Base-by-base conservation (phyloP, 2,329 filamentous ascomycete species). In the Neurospora crassa region DNA sequence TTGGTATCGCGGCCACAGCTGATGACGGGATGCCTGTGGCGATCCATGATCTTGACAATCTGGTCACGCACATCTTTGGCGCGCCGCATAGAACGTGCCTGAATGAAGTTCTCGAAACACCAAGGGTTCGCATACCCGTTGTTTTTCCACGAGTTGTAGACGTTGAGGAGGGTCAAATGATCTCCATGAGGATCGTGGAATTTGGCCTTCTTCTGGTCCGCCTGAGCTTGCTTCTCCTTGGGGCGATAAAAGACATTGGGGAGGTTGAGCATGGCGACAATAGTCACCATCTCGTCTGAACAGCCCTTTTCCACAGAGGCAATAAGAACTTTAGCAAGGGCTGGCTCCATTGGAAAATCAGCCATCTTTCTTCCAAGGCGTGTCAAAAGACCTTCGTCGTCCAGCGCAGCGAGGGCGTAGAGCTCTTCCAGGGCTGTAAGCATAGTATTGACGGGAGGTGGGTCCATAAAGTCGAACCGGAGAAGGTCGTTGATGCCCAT, bases 401-500 rank as follows among this genome's bases (percentile, higher is more conserved):
- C 96, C 0, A 99, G 85, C 0, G 95, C 95, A 3, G 91, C 93
- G 12, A 99, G 84, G 0, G 94, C 93, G 78, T 99, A 99, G 0
- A 99, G 85, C 79, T 98, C 96, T 81, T 99, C 96, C 3, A 99
- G 84, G 0, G 96, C 96, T 68, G 94, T 97, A 74, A 99, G 87
- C 93, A 98, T 97, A 14, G 96, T 98, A 78, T 98, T 97, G 40
- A 96, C 96, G 0, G 96, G 96, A 0, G 96, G 96, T 0, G 96
- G 94, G 77, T 99, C 96, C 95, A 99, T 98, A 77, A 99, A 99
- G 81, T 98, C 95, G 78, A 99, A 99, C 78, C 97, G 94, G 14
- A 99, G 86, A 1, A 99, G 85, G 78, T 99, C 96, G 78, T 99
- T 98, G 81, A 99, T 98, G 3, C 96, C 96, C 94, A 99, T 98